Conservation (phyloP, 352 stramenopile genomes). For the Phytophthora citricola region DNA sequence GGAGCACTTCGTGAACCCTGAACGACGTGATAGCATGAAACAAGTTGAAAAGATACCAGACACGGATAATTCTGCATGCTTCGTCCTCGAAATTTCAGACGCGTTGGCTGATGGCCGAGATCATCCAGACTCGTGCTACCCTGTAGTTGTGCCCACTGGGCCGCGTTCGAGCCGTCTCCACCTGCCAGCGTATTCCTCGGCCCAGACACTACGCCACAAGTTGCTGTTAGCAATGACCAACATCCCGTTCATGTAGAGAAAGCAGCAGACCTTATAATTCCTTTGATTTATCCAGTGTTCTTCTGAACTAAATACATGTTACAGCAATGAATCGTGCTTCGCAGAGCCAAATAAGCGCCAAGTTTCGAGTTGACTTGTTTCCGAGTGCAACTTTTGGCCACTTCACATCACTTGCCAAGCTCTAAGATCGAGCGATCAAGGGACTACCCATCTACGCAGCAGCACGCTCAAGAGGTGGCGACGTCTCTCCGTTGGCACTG, state of each 20-base stretch:
- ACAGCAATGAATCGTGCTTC: slow-evolving; percentile 27
- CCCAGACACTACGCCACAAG: slow-evolving; percentile 58
- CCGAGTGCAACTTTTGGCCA: slow-evolving; percentile 15
- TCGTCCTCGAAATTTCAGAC: slow-evolving; percentile 58
- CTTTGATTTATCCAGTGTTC: slow-evolving; percentile 30
- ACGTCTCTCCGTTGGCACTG: slow-evolving; percentile 31
- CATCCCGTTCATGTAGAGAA: slow-evolving; percentile 28
- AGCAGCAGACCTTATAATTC: slow-evolving; percentile 31
- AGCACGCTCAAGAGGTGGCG: slow-evolving; percentile 3
- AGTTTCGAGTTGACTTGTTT: slow-evolving; percentile 19
- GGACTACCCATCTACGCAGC: slow-evolving; percentile 10
- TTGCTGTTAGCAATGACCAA: slow-evolving; percentile 66
- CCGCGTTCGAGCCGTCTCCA: slow-evolving; percentile 49
- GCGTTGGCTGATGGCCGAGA: slow-evolving; percentile 49
- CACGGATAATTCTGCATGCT: not conserved
- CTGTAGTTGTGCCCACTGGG: slow-evolving; percentile 48
- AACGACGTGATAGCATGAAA: slow-evolving; percentile 12
- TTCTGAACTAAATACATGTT: slow-evolving; percentile 59
- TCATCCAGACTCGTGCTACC: slow-evolving; percentile 66
- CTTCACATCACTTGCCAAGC: slow-evolving; percentile 27
- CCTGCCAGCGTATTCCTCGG: slow-evolving; percentile 65
- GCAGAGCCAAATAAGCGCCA: slow-evolving; percentile 11
- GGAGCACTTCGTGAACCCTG: slow-evolving; percentile 54
- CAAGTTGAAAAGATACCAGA: slow-evolving; percentile 6
- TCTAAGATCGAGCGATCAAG: slow-evolving; percentile 18